Evolutionary conservation across 2,329 filamentous ascomycete species (phyloP).

Genomic region (Aspergillus caelatus): DNA sequence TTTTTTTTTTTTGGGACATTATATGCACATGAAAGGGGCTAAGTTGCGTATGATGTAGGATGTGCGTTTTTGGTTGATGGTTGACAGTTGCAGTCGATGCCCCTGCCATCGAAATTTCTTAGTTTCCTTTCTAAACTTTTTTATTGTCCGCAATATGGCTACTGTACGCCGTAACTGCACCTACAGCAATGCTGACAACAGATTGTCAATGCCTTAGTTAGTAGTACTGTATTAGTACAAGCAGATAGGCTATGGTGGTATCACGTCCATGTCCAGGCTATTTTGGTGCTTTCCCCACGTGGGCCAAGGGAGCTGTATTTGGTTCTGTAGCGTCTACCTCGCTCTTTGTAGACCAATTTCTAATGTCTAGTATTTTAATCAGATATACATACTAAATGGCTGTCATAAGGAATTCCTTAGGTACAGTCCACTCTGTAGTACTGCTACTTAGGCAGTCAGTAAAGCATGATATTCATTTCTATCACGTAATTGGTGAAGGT

Average conservation of each 20-base stretch:
- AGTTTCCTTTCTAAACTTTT: background rate
- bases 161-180: background rate
- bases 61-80: background rate
- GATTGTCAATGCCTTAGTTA: background rate
- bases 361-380: background rate
- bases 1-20: constrained; percentile 7
- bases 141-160: background rate
- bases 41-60: constrained; percentile 4
- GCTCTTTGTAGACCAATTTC: constrained; percentile 9
- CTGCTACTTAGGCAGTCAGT: background rate
- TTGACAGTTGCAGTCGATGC: background rate
- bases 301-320: constrained; percentile 11
- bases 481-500: constrained; percentile 1
- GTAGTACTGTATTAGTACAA: background rate
- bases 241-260: constrained; percentile 6
- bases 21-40: constrained; percentile 24
- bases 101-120: background rate
- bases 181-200: background rate
- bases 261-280: constrained; percentile 20
- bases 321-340: background rate
- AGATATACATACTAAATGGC: background rate
- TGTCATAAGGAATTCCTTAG: background rate
- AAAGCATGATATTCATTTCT: background rate
- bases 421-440: background rate
- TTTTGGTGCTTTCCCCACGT: constrained; percentile 24